These are phyloP conservation scores for Arxiozyma bovina DNA, from an alignment of 1,139 yeast genomes.

Conservation along the genomic window DNA sequence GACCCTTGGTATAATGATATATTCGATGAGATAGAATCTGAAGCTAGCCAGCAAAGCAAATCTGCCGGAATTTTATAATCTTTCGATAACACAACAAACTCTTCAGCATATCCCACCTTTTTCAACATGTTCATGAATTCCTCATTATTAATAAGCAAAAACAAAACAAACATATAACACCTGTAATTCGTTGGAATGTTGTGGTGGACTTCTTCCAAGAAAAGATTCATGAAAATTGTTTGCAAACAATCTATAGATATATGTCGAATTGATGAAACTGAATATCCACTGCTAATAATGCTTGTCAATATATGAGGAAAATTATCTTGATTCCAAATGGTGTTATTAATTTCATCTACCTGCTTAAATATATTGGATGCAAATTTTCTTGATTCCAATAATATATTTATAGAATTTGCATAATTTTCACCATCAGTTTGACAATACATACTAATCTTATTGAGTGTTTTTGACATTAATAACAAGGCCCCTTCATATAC, in stretches of 20 bases:
- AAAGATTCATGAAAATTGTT: constrained; percentile 42
- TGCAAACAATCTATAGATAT: constrained; percentile 47
- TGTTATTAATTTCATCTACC: constrained; percentile 39
- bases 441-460: constrained; percentile 23
- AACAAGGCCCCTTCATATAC: constrained; percentile 51
- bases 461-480: constrained; percentile 33
- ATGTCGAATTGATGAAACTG: constrained; percentile 52
- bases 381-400: constrained; percentile 29
- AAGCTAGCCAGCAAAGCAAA: constrained; percentile 42
- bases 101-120: constrained; percentile 40
- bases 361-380: constrained; percentile 37
- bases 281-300: constrained; percentile 53
- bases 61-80: constrained; percentile 40
- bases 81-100: constrained; percentile 30
- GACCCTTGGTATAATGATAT: constrained; percentile 47
- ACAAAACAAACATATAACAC: constrained; percentile 49
- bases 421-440: constrained; percentile 13
- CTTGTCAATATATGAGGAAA: constrained; percentile 50
- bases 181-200: constrained; percentile 23
- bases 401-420: constrained; percentile 6
- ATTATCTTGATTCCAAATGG: constrained; percentile 39
- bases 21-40: constrained; percentile 38
- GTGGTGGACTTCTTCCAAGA: constrained; percentile 20
- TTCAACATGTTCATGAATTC: constrained; percentile 41
- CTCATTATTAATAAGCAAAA: constrained; percentile 42